These are phyloP conservation scores for Epicoccum sorghinum DNA, from an alignment of 2,329 filamentous ascomycete genomes.

Conservation along the genomic window DNA sequence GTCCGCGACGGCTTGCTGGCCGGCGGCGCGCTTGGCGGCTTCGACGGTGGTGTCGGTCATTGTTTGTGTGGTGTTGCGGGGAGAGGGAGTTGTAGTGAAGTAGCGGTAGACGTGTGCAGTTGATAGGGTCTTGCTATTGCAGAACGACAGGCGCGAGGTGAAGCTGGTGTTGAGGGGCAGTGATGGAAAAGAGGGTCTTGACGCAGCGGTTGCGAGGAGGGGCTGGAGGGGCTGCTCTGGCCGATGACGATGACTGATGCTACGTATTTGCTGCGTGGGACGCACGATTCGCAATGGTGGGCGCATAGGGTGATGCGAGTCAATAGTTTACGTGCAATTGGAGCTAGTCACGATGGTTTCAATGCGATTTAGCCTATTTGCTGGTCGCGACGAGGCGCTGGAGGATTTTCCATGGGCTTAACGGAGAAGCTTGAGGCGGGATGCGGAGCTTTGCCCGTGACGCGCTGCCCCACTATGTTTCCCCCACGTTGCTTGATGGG, in stretches of 20 bases:
- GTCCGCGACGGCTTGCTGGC: conserved; percentile 73
- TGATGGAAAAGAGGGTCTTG: conserved; percentile 6
- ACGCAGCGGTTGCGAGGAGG: conserved; percentile 15
- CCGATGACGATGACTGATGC: conserved; percentile 43
- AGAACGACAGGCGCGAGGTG: conserved; percentile 2
- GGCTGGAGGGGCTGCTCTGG: conserved; percentile 22
- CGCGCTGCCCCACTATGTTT: conserved; percentile 1
- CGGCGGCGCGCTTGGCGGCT: conserved; percentile 75
- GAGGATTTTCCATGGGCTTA: background rate
- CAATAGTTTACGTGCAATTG: conserved; percentile 1
- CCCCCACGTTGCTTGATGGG: conserved; percentile 6
- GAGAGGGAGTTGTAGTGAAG: conserved; percentile 15
- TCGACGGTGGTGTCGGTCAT: conserved; percentile 60
- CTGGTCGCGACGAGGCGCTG: conserved; percentile 10
- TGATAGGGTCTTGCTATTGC: background rate
- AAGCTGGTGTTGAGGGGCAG: conserved; percentile 13
- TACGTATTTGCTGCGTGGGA: conserved; percentile 26
- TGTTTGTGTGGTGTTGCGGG: conserved; percentile 2
- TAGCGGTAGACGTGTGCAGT: background rate
- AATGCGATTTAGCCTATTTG: conserved; percentile 10
- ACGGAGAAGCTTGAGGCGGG: conserved; percentile 4
- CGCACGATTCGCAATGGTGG: conserved; percentile 3
- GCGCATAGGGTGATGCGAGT: conserved; percentile 2
- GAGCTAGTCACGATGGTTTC: background rate
- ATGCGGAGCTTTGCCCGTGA: conserved; percentile 9